These are phyloP conservation scores for Fusarium denticulatum DNA, from an alignment of 2,329 filamentous ascomycete species.

Conservation along the genomic window DNA sequence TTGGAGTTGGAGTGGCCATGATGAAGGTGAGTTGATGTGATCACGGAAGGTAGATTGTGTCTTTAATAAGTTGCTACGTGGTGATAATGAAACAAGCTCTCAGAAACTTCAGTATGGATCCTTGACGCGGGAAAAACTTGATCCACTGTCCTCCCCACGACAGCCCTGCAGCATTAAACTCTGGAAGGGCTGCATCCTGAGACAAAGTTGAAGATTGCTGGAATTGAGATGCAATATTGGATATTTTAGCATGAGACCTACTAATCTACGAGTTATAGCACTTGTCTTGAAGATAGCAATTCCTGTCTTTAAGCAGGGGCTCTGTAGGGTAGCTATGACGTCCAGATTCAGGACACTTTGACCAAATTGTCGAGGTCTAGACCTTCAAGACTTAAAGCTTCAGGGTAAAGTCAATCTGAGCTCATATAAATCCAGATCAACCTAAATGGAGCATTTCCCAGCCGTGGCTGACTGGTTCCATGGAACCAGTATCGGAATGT, in stretches of 20 bases:
- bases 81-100: conserved; percentile 4
- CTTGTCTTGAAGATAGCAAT: neutral
- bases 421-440: neutral
- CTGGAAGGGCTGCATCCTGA: neutral
- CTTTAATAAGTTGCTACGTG: conserved; percentile 7
- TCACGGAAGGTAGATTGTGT: neutral
- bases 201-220: neutral
- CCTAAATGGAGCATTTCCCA: neutral
- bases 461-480: neutral
- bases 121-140: conserved; percentile 41
- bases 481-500: conserved; percentile 11
- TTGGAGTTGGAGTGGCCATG: conserved; percentile 40
- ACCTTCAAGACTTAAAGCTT: neutral
- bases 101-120: conserved; percentile 22
- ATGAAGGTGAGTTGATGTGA: conserved; percentile 3
- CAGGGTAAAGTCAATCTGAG: neutral
- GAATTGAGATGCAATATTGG: neutral
- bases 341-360: neutral
- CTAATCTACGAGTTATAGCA: neutral
- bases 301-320: fast-evolving
- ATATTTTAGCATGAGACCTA: neutral
- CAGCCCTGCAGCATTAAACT: neutral
- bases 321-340: neutral
- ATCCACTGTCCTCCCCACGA: conserved; percentile 36
- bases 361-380: neutral